A percentile compares a stretch with the other conserved stretches of the same genome.
These are phyloP conservation scores for Vigna nakashimae DNA, from an alignment of 306 rosid genomes.

Conservation along the genomic window DNA sequence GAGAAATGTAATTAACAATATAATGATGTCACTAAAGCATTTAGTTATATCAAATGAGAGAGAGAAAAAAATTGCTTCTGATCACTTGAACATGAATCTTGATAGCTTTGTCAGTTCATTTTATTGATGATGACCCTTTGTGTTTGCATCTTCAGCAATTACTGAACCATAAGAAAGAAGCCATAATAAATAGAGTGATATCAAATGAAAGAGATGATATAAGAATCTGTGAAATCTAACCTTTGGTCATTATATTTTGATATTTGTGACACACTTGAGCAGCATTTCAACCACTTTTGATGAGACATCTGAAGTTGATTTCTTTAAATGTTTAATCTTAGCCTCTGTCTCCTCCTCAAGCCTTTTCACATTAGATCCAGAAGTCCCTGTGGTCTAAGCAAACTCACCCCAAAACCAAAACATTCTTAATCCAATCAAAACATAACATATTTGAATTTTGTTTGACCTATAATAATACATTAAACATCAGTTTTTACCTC, in stretches of 20 bases:
- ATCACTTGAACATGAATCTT: conserved; percentile 28
- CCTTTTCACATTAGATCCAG: conserved; percentile 67
- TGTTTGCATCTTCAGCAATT: conserved; percentile 27
- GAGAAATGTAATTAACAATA: too few relatives aligned
- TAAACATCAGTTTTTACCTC: conserved; percentile 54
- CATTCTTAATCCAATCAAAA: conserved; percentile 20
- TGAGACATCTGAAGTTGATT: conserved; percentile 56
- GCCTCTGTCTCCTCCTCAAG: conserved; percentile 74
- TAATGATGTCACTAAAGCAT: conserved; percentile 4
- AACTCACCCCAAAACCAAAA: background rate
- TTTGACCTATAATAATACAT: background rate
- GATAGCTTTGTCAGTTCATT: conserved; percentile 30
- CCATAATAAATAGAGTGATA: background rate
- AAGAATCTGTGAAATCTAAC: conserved; percentile 1
- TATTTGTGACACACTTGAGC: conserved; percentile 60
- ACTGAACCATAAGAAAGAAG: conserved; percentile 38
- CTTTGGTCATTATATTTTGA: conserved; percentile 50
- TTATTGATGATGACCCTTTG: conserved; percentile 43
- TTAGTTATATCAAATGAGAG: conserved; percentile 9
- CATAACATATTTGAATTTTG: background rate
- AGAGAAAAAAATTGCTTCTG: background rate
- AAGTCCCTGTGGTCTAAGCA: conserved; percentile 62
- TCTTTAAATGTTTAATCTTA: conserved; percentile 59
- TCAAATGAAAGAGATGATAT: background rate
- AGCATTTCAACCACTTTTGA: conserved; percentile 69